Base-by-base conservation (phyloP, 2,329 filamentous ascomycete genomes). In the Aureobasidium sp. region DNA sequence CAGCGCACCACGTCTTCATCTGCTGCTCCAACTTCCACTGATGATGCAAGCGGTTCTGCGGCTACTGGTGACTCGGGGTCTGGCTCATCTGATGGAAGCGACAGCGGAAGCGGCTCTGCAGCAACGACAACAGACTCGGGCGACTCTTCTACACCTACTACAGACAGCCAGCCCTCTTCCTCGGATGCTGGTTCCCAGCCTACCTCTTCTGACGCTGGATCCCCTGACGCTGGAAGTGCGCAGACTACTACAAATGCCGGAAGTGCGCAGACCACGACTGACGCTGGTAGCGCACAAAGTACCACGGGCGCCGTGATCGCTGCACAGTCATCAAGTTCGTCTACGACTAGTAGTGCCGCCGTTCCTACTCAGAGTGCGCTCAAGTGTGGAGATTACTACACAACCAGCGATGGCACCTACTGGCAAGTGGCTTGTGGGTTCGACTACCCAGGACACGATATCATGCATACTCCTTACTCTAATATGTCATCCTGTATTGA, bases 401-500 rank as follows among this genome's bases (percentile, higher is more conserved):
- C 48, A 12, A 50, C 60, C 34, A 29, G 26, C 29, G 60, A 62
- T 48, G 60, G 60, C 20, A 51, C 36, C 9, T 48, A 47, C 20
- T 62, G 39, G 39, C 50, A 62, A 15, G 53, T 55, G 2, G 23
- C 37, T 9, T 55, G 60, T 20, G 53, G 53, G 8, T 36, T 62
- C 23, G 53, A 56, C 15, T 41, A 15, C 8, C 51, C 51, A 2
- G 51, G 51, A 5, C 36, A 26, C 3, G 51, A 55, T 13, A 39
- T 55, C 36, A 23, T 20, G 36, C 51, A 55, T 29, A 36, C 20
- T 27, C 39, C 48, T 6, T 62, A 53, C 36, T 44, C 50, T 5
- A 62, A 56, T 41, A 29, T 55, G 20, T 41, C 60, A 20, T 55
- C 60, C 8, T 55, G 60, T 39, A 62, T 62, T n/a, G 51, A 62